Evolutionary conservation across 768 basidiomycete genomes (phyloP), one percentile per base, ranked within the genome.

Genomic region (Lepiota venenata): DNA sequence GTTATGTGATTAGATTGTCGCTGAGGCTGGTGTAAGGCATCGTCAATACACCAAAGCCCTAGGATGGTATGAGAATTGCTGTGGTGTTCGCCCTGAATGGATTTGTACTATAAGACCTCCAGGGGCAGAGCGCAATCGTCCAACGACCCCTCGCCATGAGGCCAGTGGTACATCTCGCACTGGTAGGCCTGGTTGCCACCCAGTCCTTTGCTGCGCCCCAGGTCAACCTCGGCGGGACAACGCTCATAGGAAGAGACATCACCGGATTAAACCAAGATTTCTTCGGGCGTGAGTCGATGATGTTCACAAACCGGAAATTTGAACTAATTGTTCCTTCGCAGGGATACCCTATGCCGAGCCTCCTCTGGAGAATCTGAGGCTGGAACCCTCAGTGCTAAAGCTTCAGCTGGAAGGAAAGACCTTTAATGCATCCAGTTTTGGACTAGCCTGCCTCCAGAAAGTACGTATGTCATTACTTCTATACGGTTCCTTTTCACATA

Each of bases 261-360:
- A 62, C 72, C 1, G 51, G 52, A 2, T 57, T 74, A 16, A 63
- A 69, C n/a, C 68, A 73, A 55, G 75, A 77, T 40, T 79, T 78
- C 65, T 79, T 77, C 62, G 76, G 76, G 18, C 77, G 78, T 77
- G 50, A 36, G 63, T 52, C 8, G 16, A 22, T 14, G 18, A n/a
- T 22, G 12, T 42, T 25, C 4, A 11, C 47, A n/a, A 16, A 44
- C 10, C 27, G 47, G 21, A 15, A 22, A 11, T 35, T 25, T 39
- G 25, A 3, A 2, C 12, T 39, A 20, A 32, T 32, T 50, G 32
- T 40, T 10, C 63, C 51, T 61, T 52, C 50, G 32, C 55, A 74
- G 80, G 75, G 15, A 80, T 84, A 40, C 82, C 80, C 0, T 84
- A 70, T 52, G 81, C 78, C 25, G 73, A 82, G 55, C 76, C 81